These are phyloP conservation scores for Botryotinia narcissicola DNA, from an alignment of 2,329 filamentous ascomycete genomes.

Conservation along the genomic window DNA sequence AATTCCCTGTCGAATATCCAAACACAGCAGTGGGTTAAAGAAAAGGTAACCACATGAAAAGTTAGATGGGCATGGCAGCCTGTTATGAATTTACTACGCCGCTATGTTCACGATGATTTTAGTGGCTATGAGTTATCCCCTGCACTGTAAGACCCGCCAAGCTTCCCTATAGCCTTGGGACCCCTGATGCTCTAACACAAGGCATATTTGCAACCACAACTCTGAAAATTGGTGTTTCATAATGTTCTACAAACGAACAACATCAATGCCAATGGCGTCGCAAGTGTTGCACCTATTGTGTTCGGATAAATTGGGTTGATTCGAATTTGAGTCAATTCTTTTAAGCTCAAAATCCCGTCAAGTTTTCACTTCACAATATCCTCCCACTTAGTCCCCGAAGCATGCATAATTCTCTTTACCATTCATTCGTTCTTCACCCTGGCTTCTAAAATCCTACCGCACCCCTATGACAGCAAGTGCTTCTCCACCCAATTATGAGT, in stretches of 20 bases:
- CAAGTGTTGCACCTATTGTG: constrained; percentile 6
- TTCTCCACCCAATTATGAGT: constrained; percentile 16
- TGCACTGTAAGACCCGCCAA: constrained; percentile 8
- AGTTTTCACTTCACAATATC: not conserved
- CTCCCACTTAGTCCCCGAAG: not conserved
- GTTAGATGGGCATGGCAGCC: constrained; percentile 8
- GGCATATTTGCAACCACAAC: constrained; percentile 5
- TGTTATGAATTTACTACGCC: constrained; percentile 10
- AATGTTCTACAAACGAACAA: constrained; percentile 3
- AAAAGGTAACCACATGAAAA: not conserved
- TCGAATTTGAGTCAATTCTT: not conserved
- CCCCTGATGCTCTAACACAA: constrained; percentile 15
- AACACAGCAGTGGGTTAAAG: constrained; percentile 6
- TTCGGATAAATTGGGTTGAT: not conserved
- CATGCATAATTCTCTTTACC: not conserved
- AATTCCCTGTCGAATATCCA: constrained; percentile 5
- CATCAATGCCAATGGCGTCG: constrained; percentile 6
- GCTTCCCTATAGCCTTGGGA: not conserved
- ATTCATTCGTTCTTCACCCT: not conserved
- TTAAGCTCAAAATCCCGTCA: not conserved
- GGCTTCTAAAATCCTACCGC: not conserved
- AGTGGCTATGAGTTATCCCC: constrained; percentile 7
- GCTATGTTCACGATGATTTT: constrained; percentile 15
- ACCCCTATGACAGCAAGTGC: constrained; percentile 9
- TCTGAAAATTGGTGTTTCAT: constrained; percentile 16